Evolutionary conservation across 1,139 yeast species (phyloP), one percentile per base, ranked within the genome.

Genomic region (Wickerhamomyces sp.): DNA sequence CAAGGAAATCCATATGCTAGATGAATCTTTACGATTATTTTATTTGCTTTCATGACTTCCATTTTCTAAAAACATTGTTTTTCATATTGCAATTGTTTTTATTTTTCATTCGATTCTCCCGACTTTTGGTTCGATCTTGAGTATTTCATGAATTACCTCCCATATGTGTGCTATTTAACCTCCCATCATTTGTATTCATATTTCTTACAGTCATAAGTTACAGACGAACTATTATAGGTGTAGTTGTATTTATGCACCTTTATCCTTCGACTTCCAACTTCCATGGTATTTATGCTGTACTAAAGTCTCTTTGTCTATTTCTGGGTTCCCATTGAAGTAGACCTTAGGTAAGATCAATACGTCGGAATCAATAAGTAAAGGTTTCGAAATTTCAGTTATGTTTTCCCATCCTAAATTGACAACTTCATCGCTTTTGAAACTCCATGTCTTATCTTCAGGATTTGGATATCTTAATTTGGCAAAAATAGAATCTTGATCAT

Each of bases 1-100:
- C 49, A 47, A 26, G 49, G 42, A 1, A 45, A 47, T 26, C 49
- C 51, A 19, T 47, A 47, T 20, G 6, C 30, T 7, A 15, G 29
- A 31, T 35, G n/a, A 10, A n/a, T n/a, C n/a, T n/a, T n/a, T n/a
- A n/a, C n/a, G n/a, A n/a, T n/a, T n/a, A n/a, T n/a, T n/a, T n/a
- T n/a, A n/a, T n/a, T n/a, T n/a, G n/a, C n/a, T n/a, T n/a, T n/a
- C n/a, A n/a, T n/a, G n/a, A n/a, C n/a, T n/a, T n/a, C n/a, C n/a
- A n/a, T n/a, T n/a, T n/a, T n/a, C n/a, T n/a, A n/a, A n/a, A n/a
- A n/a, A n/a, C n/a, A n/a, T n/a, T n/a, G n/a, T n/a, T n/a, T n/a
- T n/a, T n/a, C n/a, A n/a, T n/a, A n/a, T n/a, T n/a, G n/a, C n/a
- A n/a, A n/a, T n/a, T n/a, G n/a, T n/a, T n/a, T n/a, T n/a, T n/a